phyloP scores from a whole-genome alignment of 805 yeast genomes.

The Yarrowia sp. region DNA sequence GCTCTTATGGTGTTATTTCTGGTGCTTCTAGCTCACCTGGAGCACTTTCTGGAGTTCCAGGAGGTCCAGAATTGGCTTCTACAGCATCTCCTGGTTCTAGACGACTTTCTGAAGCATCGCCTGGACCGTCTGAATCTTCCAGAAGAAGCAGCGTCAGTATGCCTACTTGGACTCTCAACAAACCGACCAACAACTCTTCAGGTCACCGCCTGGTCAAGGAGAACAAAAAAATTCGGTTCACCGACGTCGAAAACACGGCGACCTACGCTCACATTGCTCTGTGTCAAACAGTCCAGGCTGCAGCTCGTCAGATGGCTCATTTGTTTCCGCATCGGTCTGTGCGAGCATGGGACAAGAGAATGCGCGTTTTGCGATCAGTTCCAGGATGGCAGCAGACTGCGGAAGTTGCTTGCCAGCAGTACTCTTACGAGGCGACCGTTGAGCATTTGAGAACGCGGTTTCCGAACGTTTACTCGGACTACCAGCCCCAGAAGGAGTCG shows the following conservation, averaged over 20 bases:
- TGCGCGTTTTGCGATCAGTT: neutral
- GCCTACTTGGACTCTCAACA: neutral
- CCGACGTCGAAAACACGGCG: slow-evolving; percentile 12
- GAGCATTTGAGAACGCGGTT: slow-evolving; percentile 5
- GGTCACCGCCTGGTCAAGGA: slow-evolving; percentile 11
- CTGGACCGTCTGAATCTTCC: no score
- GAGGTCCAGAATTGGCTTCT: no score
- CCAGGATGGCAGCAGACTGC: slow-evolving; percentile 15
- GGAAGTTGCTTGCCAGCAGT: neutral
- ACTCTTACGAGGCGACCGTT: neutral
- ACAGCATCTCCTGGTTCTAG: no score
- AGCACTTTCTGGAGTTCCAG: no score
- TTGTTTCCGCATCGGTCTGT: slow-evolving; percentile 20
- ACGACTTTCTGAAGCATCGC: no score
- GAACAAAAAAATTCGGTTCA: slow-evolving; percentile 13
- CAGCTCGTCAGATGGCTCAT: slow-evolving; percentile 24
- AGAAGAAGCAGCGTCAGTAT: no score
- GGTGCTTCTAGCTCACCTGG: no score
- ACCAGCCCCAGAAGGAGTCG: neutral
- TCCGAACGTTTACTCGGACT: neutral
- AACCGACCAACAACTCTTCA: neutral
- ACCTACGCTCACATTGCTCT: slow-evolving; percentile 9
- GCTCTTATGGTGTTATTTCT: no score
- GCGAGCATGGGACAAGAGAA: slow-evolving; percentile 24
- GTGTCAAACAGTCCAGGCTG: slow-evolving; percentile 17